Evolutionary conservation across 768 basidiomycete species (phyloP).

Genomic region (Lanmaoa pseudosensibilis): DNA sequence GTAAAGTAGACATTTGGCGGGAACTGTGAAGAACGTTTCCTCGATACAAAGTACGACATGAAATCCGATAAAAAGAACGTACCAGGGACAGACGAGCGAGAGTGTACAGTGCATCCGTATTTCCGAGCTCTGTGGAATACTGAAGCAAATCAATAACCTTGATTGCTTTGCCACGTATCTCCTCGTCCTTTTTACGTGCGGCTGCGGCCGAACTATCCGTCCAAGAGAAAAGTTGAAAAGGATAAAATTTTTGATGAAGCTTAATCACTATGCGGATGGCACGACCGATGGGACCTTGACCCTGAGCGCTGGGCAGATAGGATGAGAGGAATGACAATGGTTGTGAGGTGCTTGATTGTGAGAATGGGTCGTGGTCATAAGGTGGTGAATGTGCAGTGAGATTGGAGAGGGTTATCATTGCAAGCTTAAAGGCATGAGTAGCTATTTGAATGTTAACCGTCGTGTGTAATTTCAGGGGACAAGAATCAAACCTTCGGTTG

Average conservation of each 20-base stretch:
- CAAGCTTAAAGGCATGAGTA: conserved; percentile 73
- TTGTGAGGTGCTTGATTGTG: conserved; percentile 39
- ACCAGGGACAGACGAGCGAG: conserved; percentile 70
- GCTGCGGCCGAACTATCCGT: conserved; percentile 42
- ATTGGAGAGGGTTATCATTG: conserved; percentile 62
- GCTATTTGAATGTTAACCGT: conserved; percentile 41
- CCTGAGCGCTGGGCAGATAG: conserved; percentile 70
- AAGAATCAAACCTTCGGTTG: conserved; percentile 48
- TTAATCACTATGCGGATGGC: conserved; percentile 66
- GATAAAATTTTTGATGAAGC: conserved; percentile 59
- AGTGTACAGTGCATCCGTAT: conserved; percentile 68
- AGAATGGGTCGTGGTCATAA: conserved; percentile 51
- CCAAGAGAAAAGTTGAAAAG: conserved; percentile 45
- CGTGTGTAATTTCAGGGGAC: not conserved
- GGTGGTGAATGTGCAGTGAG: conserved; percentile 61
- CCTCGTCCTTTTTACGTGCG: conserved; percentile 61
- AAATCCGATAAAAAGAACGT: conserved; percentile 23
- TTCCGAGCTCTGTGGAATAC: conserved; percentile 78
- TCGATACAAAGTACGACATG: not conserved
- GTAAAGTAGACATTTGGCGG: conserved; percentile 70
- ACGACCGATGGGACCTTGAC: conserved; percentile 74
- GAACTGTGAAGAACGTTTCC: conserved; percentile 43
- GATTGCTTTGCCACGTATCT: conserved; percentile 67
- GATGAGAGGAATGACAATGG: conserved; percentile 57
- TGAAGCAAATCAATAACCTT: conserved; percentile 80